Percentiles rank a stretch among this genome's conserved stretches.
These are phyloP conservation scores for Apiosordaria backusii DNA, from an alignment of 495 filamentous ascomycete species.

Conservation along the genomic window DNA sequence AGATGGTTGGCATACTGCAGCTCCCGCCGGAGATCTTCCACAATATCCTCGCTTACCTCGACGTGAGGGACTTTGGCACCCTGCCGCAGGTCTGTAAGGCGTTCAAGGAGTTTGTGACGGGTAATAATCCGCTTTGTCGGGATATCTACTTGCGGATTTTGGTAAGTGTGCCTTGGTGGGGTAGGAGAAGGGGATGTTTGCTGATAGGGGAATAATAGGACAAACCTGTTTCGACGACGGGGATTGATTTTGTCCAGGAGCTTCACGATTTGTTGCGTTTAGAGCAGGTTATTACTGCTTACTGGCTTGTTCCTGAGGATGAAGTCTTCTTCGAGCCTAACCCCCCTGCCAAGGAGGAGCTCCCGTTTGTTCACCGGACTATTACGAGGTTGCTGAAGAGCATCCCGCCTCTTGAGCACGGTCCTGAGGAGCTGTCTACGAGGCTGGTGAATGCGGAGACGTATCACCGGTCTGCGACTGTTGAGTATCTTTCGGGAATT, in stretches of 20 bases:
- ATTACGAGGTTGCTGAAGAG: constrained; percentile 37
- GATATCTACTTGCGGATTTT: constrained; percentile 48
- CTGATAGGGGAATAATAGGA: not conserved
- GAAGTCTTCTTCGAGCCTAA: not conserved
- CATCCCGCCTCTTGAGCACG: constrained; percentile 18
- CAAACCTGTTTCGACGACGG: constrained; percentile 46
- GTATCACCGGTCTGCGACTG: not conserved
- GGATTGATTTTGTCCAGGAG: constrained; percentile 18
- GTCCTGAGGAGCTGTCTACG: not conserved
- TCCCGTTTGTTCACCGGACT: constrained; percentile 38
- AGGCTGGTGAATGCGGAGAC: not conserved
- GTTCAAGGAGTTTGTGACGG: constrained; percentile 46
- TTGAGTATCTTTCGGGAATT: not conserved
- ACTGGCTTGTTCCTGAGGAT: not conserved
- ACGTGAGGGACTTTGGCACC: constrained; percentile 50
- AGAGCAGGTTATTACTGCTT: not conserved
- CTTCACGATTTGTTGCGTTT: constrained; percentile 48
- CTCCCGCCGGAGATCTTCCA: constrained; percentile 58
- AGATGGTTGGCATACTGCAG: constrained; percentile 22
- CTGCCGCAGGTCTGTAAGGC: constrained; percentile 46
- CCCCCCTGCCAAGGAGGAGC: not conserved
- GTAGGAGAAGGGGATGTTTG: not conserved
- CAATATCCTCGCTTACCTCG: constrained; percentile 50
- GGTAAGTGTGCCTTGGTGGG: constrained; percentile 22
- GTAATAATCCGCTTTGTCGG: constrained; percentile 51